Evolutionary conservation across 768 basidiomycete genomes (phyloP), one percentile per base, ranked within the genome.

Genomic region (Rhodosporidiobolus odoratus): DNA sequence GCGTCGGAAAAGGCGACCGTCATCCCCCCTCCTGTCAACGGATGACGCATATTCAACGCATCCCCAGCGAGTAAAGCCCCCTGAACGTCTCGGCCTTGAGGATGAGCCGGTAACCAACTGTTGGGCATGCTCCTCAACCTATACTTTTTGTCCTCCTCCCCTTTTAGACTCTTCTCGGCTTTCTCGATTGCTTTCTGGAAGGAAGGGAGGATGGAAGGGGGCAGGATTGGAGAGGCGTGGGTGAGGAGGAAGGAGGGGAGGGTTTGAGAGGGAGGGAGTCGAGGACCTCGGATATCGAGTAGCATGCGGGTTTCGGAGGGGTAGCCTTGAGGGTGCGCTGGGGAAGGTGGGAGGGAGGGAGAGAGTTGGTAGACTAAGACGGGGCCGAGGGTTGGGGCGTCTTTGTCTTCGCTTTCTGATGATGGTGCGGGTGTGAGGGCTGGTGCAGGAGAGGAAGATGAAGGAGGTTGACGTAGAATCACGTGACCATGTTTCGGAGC

Each of bases 31-130:
- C 96, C 96, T 0, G 96, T 99, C 30, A 99, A 84, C 3, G 96
- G 96, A 79, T 99, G 96, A 0, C 96, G 90, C 94, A 98, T 98
- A 78, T 98, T 99, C 89, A 92, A 95, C 3, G 95, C 87, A 78
- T 98, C 96, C 2, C 96, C 96, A 41, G 96, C 83, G 71, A 98
- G 86, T 67, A 99, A 81, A 16, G 86, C 86, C 34, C 91, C 91
- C 58, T 87, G 84, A 72, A 86, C 88, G 57, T 64, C 71, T 12
- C 76, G 68, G 3, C 79, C 80, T 77, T 95, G 94, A 68, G 86
- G 82, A 4, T 88, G 82, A 1, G 93, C 81, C 0, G 96, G 91
- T 2, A 99, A 84, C 83, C 90, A 96, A 0, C 91, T 89, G 79
- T 97, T 98, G 40, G 96, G 94, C 94, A 98, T 97, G 27, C 87